Evolutionary conservation across 306 rosid genomes (phyloP).

Genomic region (Vigna mungo): DNA sequence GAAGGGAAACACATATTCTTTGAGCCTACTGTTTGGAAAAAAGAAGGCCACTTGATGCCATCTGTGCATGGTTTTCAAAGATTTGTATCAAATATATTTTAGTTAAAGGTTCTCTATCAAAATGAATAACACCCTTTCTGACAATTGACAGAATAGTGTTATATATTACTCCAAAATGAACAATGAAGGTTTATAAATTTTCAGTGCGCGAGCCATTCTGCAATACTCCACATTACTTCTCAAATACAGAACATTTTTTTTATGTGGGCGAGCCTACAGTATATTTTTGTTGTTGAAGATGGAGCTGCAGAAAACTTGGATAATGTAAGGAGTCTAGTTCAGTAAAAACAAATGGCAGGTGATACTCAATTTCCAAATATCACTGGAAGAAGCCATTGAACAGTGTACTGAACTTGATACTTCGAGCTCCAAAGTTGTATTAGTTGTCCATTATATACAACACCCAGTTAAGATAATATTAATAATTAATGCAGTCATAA

Average conservation of each 20-base stretch:
- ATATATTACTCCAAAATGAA: neutral
- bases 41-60: slow-evolving; percentile 60
- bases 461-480: slow-evolving; percentile 17
- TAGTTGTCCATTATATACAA: neutral
- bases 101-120: slow-evolving; percentile 22
- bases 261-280: neutral
- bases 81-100: slow-evolving; percentile 18
- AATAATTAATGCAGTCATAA: neutral
- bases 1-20: slow-evolving; percentile 79
- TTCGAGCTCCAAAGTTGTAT: slow-evolving; percentile 1
- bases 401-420: neutral
- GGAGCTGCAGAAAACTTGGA: neutral
- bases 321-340: neutral
- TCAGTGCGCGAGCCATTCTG: neutral
- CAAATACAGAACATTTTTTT: neutral
- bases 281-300: neutral
- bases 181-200: neutral
- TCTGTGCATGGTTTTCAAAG: slow-evolving; percentile 12
- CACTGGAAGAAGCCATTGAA: neutral
- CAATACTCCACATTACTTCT: neutral
- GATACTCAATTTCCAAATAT: neutral
- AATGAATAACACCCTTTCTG: slow-evolving; percentile 8
- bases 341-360: neutral
- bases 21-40: slow-evolving; percentile 75
- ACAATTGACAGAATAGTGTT: neutral